These are phyloP conservation scores for Beta macrorhiza DNA, from an alignment of 179 eudicot species.

Conservation along the genomic window DNA sequence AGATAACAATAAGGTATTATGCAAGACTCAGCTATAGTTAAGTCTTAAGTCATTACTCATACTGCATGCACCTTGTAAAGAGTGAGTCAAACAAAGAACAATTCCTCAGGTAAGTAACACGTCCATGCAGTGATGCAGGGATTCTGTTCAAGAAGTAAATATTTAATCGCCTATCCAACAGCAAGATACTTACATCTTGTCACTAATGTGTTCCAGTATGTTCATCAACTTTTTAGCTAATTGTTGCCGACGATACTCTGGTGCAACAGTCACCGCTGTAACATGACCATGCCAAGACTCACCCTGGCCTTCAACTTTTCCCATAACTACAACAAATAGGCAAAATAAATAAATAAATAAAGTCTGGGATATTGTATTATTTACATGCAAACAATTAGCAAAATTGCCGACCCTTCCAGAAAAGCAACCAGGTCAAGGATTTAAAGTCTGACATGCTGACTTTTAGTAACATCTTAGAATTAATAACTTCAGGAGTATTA, in stretches of 20 bases:
- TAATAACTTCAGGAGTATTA: not conserved
- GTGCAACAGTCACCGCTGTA: constrained; percentile 91
- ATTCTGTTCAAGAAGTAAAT: constrained; percentile 2
- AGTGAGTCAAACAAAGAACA: not conserved
- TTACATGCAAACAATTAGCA: not conserved
- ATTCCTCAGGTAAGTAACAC: not conserved
- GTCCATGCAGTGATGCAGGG: no score
- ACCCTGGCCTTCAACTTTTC: constrained; percentile 99
- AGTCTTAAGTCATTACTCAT: not conserved
- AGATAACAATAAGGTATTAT: not conserved
- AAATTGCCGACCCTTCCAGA: not conserved
- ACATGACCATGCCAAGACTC: constrained; percentile 99
- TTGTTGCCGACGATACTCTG: constrained; percentile 90
- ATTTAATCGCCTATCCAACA: not conserved
- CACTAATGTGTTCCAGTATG: constrained; percentile 79
- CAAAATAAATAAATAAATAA: not conserved
- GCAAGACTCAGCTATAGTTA: not conserved
- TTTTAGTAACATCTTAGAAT: not conserved
- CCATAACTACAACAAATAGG: constrained; percentile 66
- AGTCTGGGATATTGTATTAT: not conserved
- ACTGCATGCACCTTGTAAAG: not conserved
- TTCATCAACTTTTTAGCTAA: constrained; percentile 91
- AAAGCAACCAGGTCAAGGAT: not conserved
- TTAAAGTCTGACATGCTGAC: not conserved
- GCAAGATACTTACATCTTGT: constrained; percentile 67